Conservation (phyloP, 306 rosid genomes). For the Quercus wislizeni region DNA sequence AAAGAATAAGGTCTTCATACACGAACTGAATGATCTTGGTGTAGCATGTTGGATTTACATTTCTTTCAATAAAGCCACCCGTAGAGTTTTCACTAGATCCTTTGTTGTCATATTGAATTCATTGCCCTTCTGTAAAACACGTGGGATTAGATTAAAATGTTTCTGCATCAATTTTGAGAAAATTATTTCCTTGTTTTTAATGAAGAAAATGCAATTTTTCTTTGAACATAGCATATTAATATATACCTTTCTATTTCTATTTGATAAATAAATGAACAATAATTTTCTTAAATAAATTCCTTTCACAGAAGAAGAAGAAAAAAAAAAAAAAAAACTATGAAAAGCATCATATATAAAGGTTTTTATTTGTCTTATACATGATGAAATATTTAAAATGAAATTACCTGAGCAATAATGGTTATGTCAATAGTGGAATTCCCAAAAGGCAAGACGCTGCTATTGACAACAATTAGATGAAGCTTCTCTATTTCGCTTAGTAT, state of each 20-base stretch:
- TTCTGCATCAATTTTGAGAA: background rate
- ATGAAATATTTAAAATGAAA: background rate
- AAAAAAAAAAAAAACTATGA: too few relatives aligned
- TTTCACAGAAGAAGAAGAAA: too few relatives aligned
- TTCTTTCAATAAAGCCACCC: conserved; percentile 35
- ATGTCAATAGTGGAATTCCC: conserved; percentile 42
- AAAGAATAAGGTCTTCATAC: background rate
- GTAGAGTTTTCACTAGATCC: conserved; percentile 43
- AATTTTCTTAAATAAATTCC: too few relatives aligned
- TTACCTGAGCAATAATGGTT: conserved; percentile 66
- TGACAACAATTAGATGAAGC: conserved; percentile 35
- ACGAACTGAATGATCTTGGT: background rate
- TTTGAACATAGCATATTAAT: too few relatives aligned
- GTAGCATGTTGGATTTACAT: conserved; percentile 14
- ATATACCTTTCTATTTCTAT: too few relatives aligned
- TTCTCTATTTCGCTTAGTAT: conserved; percentile 51
- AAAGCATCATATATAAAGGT: too few relatives aligned
- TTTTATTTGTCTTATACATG: too few relatives aligned
- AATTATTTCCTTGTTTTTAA: background rate
- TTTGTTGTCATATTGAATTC: conserved; percentile 37
- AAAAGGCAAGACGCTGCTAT: conserved; percentile 37
- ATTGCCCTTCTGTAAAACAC: conserved; percentile 49
- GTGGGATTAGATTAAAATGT: background rate
- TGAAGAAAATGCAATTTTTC: too few relatives aligned
- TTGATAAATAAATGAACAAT: too few relatives aligned